Conservation (phyloP, 768 basidiomycete genomes). For the Hemileccinum rubropunctum region DNA sequence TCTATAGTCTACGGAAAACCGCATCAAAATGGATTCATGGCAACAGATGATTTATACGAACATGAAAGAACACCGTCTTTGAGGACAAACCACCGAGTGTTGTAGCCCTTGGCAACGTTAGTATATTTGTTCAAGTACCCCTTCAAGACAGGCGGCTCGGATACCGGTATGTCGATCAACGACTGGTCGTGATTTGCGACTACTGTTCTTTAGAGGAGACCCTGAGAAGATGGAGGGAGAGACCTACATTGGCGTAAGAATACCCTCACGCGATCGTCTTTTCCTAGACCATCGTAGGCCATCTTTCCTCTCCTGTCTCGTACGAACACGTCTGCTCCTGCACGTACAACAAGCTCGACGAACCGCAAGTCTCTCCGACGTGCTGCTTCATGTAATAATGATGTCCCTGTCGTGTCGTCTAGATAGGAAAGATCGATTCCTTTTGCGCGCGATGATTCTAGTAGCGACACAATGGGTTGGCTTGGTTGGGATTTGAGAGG, state of each 20-base stretch:
- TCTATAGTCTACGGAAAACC: constrained; percentile 56
- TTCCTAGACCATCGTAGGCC: constrained; percentile 65
- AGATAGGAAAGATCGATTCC: constrained; percentile 78
- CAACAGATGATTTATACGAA: constrained; percentile 35
- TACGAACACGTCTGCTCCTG: constrained; percentile 88
- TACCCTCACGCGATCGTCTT: constrained; percentile 77
- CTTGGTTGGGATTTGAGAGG: constrained; percentile 41
- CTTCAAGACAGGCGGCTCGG: constrained; percentile 60
- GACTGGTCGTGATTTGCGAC: constrained; percentile 81
- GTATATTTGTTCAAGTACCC: constrained; percentile 91
- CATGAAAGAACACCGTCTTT: constrained; percentile 84
- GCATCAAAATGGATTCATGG: neutral
- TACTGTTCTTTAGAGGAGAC: constrained; percentile 26
- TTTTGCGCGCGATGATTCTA: constrained; percentile 65
- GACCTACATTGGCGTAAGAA: constrained; percentile 81
- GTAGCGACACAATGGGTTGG: constrained; percentile 49
- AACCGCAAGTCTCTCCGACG: constrained; percentile 74
- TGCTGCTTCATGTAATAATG: constrained; percentile 86
- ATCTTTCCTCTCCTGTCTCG: constrained; percentile 72
- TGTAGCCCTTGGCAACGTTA: constrained; percentile 89
- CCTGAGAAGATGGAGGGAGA: neutral
- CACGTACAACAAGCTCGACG: constrained; percentile 79
- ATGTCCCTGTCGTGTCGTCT: constrained; percentile 73
- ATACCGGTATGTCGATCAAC: constrained; percentile 49
- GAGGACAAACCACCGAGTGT: constrained; percentile 89